Evolutionary conservation across 768 basidiomycete genomes (phyloP).

Genomic region (Pleurotus citrinopileatus): DNA sequence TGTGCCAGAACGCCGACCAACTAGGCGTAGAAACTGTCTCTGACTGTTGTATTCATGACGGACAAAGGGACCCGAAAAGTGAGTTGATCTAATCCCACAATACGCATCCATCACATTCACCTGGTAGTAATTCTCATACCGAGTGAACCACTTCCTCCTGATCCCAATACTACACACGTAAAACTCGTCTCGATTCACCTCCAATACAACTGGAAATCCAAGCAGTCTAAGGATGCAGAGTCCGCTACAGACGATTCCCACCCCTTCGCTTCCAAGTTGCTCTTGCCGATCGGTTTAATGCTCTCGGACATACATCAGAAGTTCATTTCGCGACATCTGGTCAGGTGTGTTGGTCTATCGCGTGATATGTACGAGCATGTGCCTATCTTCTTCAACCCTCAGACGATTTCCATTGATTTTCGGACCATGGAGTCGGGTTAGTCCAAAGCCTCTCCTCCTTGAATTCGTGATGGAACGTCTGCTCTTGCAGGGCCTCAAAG

Average conservation of each 20-base stretch:
- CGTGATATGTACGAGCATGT: background rate
- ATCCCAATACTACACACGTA: constrained; percentile 34
- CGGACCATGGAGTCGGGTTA: constrained; percentile 63
- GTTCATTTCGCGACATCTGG: constrained; percentile 56
- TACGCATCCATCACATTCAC: background rate
- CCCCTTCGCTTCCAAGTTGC: constrained; percentile 55
- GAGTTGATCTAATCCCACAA: background rate
- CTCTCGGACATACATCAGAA: constrained; percentile 51
- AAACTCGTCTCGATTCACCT: constrained; percentile 34
- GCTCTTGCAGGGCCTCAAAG: constrained; percentile 49
- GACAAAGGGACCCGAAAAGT: background rate
- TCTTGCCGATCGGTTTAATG: constrained; percentile 51
- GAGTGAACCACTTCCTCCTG: constrained; percentile 29
- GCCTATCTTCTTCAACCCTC: background rate
- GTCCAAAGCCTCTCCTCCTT: constrained; percentile 11
- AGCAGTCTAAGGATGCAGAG: background rate
- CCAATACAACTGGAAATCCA: constrained; percentile 32
- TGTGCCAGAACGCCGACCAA: constrained; percentile 60
- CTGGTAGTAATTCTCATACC: constrained; percentile 39
- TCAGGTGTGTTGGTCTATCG: constrained; percentile 40
- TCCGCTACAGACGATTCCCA: constrained; percentile 14
- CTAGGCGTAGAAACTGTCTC: constrained; percentile 61
- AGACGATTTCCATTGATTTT: constrained; percentile 81
- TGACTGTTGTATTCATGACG: constrained; percentile 35
- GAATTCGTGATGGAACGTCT: constrained; percentile 4